A percentile compares a stretch with the other conserved stretches of the same genome.
phyloP scores from a whole-genome alignment of 2,329 filamentous ascomycete genomes.

The Pseudocercospora fijiensis region DNA sequence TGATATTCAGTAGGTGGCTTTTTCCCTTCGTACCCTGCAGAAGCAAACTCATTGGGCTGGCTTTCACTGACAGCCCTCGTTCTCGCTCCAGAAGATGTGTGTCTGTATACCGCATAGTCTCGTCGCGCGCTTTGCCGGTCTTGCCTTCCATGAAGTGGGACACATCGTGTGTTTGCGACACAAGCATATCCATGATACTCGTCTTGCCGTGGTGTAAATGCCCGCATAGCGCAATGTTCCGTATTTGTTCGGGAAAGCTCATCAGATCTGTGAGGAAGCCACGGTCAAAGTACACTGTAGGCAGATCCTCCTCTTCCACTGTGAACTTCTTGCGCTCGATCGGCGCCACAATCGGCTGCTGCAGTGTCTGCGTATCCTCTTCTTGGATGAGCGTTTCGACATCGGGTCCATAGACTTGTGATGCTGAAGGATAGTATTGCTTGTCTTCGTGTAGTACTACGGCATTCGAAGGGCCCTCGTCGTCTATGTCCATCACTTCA shows the following conservation, averaged over 20 bases:
- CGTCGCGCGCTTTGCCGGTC: conserved; percentile 76
- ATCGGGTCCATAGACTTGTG: conserved; percentile 89
- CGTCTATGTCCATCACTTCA: conserved; percentile 91
- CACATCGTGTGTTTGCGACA: conserved; percentile 91
- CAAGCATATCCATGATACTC: conserved; percentile 96
- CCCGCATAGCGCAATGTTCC: conserved; percentile 87
- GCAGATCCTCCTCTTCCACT: conserved; percentile 88
- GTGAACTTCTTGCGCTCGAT: conserved; percentile 95
- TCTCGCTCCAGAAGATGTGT: conserved; percentile 85
- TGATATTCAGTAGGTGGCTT: conserved; percentile 89
- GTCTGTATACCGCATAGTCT: conserved; percentile 93
- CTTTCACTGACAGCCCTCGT: conserved; percentile 86
- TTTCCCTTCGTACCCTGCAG: conserved; percentile 86
- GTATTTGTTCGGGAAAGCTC: conserved; percentile 91
- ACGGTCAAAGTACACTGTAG: conserved; percentile 81
- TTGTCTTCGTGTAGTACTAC: conserved; percentile 99
- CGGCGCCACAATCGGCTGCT: conserved; percentile 89
- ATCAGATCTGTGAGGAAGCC: conserved; percentile 94
- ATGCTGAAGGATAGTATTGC: conserved; percentile 97
- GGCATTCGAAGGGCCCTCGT: conserved; percentile 88
- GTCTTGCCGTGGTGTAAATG: conserved; percentile 98
- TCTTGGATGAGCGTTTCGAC: conserved; percentile 96
- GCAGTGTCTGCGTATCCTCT: conserved; percentile 90
- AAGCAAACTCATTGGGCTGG: conserved; percentile 90
- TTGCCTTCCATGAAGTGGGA: conserved; percentile 74